phyloP scores from a whole-genome alignment of 2,329 filamentous ascomycete species.

The Escovopsis sp. region DNA sequence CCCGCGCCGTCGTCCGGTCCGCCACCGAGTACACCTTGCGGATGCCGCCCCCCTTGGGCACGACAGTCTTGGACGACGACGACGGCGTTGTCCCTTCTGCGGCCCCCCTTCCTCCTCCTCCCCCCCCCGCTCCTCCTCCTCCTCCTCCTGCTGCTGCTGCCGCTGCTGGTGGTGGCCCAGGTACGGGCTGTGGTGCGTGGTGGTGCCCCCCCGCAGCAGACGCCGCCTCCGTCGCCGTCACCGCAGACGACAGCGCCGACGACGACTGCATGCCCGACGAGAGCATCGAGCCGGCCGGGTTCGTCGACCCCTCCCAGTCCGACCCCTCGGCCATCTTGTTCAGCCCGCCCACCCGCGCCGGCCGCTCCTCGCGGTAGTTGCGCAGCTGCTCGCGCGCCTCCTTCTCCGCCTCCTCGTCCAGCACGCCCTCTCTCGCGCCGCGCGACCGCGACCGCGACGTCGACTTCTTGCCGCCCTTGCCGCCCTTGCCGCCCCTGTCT shows the following conservation, averaged over 20 bases:
- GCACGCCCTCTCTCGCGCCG: slow-evolving; percentile 36
- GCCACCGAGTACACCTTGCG: slow-evolving; percentile 48
- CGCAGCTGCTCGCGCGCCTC: slow-evolving; percentile 55
- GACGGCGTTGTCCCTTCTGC: too few relatives aligned
- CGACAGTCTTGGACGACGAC: too few relatives aligned
- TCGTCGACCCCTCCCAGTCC: slow-evolving; percentile 59
- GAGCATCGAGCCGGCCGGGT: slow-evolving; percentile 54
- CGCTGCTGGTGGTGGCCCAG: too few relatives aligned
- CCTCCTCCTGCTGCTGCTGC: too few relatives aligned
- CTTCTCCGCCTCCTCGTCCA: slow-evolving; percentile 51
- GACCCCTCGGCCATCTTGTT: slow-evolving; percentile 71
- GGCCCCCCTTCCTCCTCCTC: too few relatives aligned
- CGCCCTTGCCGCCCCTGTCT: slow-evolving; percentile 19
- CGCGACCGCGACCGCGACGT: too few relatives aligned
- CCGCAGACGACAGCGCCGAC: slow-evolving; percentile 38
- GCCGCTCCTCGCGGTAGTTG: slow-evolving; percentile 72
- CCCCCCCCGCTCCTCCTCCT: too few relatives aligned
- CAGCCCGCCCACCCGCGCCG: slow-evolving; percentile 76
- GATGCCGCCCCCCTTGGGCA: slow-evolving; percentile 30
- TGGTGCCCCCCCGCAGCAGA: slow-evolving; percentile 27
- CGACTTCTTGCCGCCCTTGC: not conserved
- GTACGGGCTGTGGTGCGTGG: too few relatives aligned
- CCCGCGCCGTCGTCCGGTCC: slow-evolving; percentile 36
- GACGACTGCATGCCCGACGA: slow-evolving; percentile 27
- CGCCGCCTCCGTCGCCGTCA: slow-evolving; percentile 30